These are phyloP conservation scores for Vicia sativa DNA, from an alignment of 306 rosid genomes.

Conservation along the genomic window DNA sequence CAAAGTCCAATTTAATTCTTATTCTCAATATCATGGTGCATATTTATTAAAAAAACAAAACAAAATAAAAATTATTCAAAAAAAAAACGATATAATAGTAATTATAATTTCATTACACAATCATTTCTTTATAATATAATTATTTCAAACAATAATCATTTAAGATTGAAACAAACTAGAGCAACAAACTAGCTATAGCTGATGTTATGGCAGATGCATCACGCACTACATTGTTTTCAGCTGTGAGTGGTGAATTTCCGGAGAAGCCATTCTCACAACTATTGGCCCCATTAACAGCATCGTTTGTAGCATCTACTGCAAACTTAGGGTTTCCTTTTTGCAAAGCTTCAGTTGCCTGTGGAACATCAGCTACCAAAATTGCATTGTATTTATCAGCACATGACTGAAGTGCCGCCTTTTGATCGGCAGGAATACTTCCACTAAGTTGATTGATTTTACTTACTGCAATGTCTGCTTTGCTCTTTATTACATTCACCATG, in stretches of 20 bases:
- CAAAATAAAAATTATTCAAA: too few relatives aligned
- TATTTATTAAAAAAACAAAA: too few relatives aligned
- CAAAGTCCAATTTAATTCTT: too few relatives aligned
- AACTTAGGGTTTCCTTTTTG: conserved; percentile 41
- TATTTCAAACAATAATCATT: too few relatives aligned
- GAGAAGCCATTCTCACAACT: conserved; percentile 41
- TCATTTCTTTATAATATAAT: too few relatives aligned
- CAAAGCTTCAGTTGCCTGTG: conserved; percentile 44
- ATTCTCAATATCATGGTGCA: too few relatives aligned
- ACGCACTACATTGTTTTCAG: conserved; percentile 27
- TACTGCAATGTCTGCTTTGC: neutral
- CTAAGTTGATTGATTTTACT: neutral
- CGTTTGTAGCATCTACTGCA: conserved; percentile 44
- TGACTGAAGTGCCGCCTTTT: conserved; percentile 8
- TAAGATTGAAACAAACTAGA: neutral
- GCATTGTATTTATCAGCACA: conserved; percentile 35
- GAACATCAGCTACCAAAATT: conserved; percentile 39
- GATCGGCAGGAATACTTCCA: neutral
- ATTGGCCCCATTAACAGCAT: conserved; percentile 38
- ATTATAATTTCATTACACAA: too few relatives aligned
- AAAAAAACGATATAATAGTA: too few relatives aligned
- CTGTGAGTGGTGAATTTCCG: conserved; percentile 44
- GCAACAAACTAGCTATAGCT: conserved; percentile 36
- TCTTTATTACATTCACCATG: neutral
- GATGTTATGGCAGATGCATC: conserved; percentile 33